phyloP scores from a whole-genome alignment of 1,284 basidiomycete species.

The Cutaneotrichosporon sp. region DNA sequence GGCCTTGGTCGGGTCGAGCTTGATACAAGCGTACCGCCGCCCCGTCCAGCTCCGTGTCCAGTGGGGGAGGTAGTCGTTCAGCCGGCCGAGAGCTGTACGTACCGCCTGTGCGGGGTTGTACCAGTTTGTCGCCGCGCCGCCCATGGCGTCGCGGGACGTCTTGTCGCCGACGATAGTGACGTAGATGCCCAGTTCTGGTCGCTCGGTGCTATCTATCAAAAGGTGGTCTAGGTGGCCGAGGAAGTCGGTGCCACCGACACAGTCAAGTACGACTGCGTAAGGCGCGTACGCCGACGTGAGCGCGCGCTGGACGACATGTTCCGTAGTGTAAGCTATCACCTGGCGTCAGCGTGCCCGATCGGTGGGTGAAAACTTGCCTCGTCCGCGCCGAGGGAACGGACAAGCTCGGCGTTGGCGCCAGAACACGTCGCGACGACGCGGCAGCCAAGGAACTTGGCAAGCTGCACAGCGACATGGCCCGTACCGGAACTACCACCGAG shows the following conservation, averaged over 20 bases:
- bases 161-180: constrained; percentile 37
- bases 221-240: constrained; percentile 31
- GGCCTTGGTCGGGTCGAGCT: constrained; percentile 15
- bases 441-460: constrained; percentile 58
- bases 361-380: constrained; percentile 22
- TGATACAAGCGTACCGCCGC: constrained; percentile 31
- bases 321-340: constrained; percentile 59
- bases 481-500: constrained; percentile 63
- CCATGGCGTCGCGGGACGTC: constrained; percentile 21
- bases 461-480: constrained; percentile 60
- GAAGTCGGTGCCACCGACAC: constrained; percentile 26
- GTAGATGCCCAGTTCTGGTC: constrained; percentile 27
- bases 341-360: constrained; percentile 13
- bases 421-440: constrained; percentile 55
- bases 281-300: constrained; percentile 33
- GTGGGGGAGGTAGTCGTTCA: constrained; percentile 46
- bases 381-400: constrained; percentile 48
- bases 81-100: constrained; percentile 43
- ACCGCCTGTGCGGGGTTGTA: constrained; percentile 18
- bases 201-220: constrained; percentile 14
- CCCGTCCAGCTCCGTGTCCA: constrained; percentile 48
- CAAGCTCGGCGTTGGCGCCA: constrained; percentile 50
- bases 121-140: constrained; percentile 30
- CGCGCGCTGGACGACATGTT: constrained; percentile 51
- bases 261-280: constrained; percentile 42